A percentile compares a stretch with the other conserved stretches of the same genome.
Evolutionary conservation across 495 filamentous ascomycete species (phyloP).

Genomic region (Xylaria palmicola): DNA sequence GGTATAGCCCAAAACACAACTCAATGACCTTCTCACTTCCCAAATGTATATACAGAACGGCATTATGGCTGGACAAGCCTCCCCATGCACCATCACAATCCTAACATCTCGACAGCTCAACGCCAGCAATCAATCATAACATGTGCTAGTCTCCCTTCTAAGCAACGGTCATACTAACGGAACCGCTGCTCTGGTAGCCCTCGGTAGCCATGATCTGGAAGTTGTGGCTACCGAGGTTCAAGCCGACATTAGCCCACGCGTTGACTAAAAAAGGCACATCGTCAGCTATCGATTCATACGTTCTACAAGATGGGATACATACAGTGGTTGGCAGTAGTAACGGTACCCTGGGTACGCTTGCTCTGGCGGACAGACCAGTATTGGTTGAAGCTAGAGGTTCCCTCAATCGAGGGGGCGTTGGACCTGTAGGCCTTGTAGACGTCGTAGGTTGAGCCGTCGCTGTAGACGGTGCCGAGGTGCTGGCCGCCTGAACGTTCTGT

Average conservation of each 20-base stretch:
- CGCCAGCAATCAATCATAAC: neutral
- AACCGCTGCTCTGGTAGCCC: constrained; percentile 57
- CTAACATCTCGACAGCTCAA: neutral
- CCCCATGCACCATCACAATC: neutral
- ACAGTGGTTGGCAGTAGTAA: constrained; percentile 52
- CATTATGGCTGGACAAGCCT: no score
- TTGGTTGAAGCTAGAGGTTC: constrained; percentile 61
- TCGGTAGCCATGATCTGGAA: constrained; percentile 62
- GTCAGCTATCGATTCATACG: neutral
- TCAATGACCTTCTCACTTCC: no score
- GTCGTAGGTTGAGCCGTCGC: constrained; percentile 57
- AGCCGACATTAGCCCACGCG: constrained; percentile 50
- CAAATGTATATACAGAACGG: no score
- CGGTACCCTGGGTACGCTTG: constrained; percentile 46
- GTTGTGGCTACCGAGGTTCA: constrained; percentile 54
- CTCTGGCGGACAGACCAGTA: constrained; percentile 55
- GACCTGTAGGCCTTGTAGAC: constrained; percentile 51
- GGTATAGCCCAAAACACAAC: no score
- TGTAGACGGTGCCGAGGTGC: constrained; percentile 51
- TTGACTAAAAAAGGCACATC: constrained; percentile 32
- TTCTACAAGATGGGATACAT: neutral
- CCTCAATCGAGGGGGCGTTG: constrained; percentile 58
- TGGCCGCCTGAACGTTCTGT: constrained; percentile 27
- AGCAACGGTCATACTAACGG: constrained; percentile 48
- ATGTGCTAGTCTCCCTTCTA: neutral